phyloP scores from a whole-genome alignment of 1,139 yeast genomes.

The Kodamaea sp. region DNA sequence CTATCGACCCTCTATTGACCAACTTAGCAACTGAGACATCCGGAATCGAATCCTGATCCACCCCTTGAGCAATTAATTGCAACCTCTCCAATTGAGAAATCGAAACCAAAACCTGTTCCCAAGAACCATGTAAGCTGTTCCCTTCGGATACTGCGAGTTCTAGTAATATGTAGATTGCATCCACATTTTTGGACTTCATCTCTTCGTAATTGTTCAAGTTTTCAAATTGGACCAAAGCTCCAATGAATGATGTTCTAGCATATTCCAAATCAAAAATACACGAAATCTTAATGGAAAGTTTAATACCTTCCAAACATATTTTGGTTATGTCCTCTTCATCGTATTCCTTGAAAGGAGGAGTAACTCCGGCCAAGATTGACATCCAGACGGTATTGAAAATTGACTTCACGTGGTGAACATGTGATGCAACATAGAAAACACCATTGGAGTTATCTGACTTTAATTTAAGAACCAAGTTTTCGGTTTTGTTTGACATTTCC shows the following conservation, averaged over 20 bases:
- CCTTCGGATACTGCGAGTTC: constrained; percentile 83
- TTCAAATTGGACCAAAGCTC: constrained; percentile 86
- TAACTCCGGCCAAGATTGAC: constrained; percentile 91
- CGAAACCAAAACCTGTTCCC: constrained; percentile 82
- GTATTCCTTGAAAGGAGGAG: constrained; percentile 89
- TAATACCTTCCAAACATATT: constrained; percentile 80
- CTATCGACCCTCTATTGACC: constrained; percentile 59
- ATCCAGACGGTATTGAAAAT: constrained; percentile 96
- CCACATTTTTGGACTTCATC: constrained; percentile 76
- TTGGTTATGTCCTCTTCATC: constrained; percentile 77
- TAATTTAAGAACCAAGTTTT: constrained; percentile 60
- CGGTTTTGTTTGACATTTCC: constrained; percentile 89
- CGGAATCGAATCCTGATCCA: constrained; percentile 82
- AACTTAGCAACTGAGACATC: constrained; percentile 78
- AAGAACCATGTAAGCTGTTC: constrained; percentile 63
- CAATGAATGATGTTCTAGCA: constrained; percentile 85
- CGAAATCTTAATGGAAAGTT: constrained; percentile 77
- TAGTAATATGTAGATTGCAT: constrained; percentile 73
- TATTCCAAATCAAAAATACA: constrained; percentile 82
- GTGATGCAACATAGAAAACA: constrained; percentile 58
- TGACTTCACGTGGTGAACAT: constrained; percentile 87
- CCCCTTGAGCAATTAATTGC: constrained; percentile 86
- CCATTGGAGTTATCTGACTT: constrained; percentile 32
- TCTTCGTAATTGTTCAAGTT: constrained; percentile 79
- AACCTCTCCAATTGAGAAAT: constrained; percentile 90